Evolutionary conservation across 2,329 filamentous ascomycete species (phyloP).

Genomic region (Mycosphaerella sp.): DNA sequence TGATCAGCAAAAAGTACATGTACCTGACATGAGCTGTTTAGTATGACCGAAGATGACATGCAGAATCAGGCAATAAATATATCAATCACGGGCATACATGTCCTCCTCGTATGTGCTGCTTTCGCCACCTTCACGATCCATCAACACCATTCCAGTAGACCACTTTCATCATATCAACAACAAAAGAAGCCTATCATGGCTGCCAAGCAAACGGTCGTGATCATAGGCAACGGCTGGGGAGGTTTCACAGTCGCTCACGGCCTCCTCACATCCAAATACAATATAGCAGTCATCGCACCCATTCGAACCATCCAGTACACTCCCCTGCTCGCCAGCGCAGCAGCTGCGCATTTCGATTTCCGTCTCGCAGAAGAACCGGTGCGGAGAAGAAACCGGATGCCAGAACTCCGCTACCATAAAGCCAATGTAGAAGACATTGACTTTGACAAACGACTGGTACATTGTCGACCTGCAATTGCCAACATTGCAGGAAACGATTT

Average conservation of each 20-base stretch:
- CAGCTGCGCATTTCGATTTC: slow-evolving; percentile 42
- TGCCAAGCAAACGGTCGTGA: slow-evolving; percentile 14
- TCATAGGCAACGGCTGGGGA: slow-evolving; percentile 35
- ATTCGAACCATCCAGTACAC: slow-evolving; percentile 41
- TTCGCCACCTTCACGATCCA: not conserved
- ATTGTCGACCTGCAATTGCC: slow-evolving; percentile 32
- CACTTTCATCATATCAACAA: not conserved
- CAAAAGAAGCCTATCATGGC: slow-evolving; percentile 1
- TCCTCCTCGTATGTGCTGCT: not conserved
- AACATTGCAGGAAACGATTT: slow-evolving; percentile 28
- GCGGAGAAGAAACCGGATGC: slow-evolving; percentile 30
- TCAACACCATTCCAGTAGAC: not conserved
- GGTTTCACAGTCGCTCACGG: slow-evolving; percentile 37
- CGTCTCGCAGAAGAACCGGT: slow-evolving; percentile 42
- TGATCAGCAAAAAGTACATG: not conserved
- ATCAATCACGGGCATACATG: too few relatives aligned
- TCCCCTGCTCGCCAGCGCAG: slow-evolving; percentile 41
- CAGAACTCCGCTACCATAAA: slow-evolving; percentile 32
- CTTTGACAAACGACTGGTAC: slow-evolving; percentile 32
- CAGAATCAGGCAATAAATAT: too few relatives aligned
- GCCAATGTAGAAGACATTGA: slow-evolving; percentile 37
- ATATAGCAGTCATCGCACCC: slow-evolving; percentile 40
- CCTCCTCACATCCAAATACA: slow-evolving; percentile 34
- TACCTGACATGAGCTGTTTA: too few relatives aligned
- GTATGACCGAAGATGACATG: too few relatives aligned